Evolutionary conservation across 2,329 filamentous ascomycete genomes (phyloP), one percentile per base, ranked within the genome.

Genomic region (Dothideomycetes sp.): DNA sequence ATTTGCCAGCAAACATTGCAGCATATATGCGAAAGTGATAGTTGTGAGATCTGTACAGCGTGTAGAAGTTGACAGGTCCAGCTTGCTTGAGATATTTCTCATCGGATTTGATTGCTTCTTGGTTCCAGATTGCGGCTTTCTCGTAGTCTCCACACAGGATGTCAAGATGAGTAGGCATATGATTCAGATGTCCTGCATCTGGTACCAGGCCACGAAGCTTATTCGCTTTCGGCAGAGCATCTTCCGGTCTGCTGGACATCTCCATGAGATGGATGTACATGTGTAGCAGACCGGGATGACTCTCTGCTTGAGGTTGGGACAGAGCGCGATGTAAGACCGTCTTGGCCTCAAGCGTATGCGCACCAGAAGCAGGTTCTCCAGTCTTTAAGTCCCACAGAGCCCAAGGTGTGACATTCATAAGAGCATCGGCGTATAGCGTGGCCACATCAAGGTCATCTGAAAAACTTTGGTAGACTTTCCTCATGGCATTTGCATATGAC

Each of bases 91-190:
- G 65, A 52, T 74, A 87, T 49, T 74, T 76, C 36, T 82, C 73
- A 53, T 89, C 82, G 2, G 80, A 81, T 0, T 61, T 52, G 33
- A 83, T 78, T 8, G 83, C 83, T 16, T 72, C 69, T 2, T 70
- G 64, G 55, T 88, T 88, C 4, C 78, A 79, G 1, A 65, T 63
- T 37, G 87, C 77, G 4, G 80, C 80, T 7, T 68, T 67, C 20
- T 71, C 64, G 53, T 86, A 88, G 51, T 86, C 75, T 10, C 84
- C 84, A 19, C 78, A 73, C 0, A 87, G 69, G 9, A 84, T 73
- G 55, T 88, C 82, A 24, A 88, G 65, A 56, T 89, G 84, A 0
- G 77, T 77, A 0, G 83, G 82, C 84, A 89, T 88, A 53, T 86
- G 82, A 28, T 78, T 68, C 1, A 84, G 62, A 56, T 87, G 82